phyloP scores from a whole-genome alignment of 345 rosid species.

The Theobroma cacao region DNA sequence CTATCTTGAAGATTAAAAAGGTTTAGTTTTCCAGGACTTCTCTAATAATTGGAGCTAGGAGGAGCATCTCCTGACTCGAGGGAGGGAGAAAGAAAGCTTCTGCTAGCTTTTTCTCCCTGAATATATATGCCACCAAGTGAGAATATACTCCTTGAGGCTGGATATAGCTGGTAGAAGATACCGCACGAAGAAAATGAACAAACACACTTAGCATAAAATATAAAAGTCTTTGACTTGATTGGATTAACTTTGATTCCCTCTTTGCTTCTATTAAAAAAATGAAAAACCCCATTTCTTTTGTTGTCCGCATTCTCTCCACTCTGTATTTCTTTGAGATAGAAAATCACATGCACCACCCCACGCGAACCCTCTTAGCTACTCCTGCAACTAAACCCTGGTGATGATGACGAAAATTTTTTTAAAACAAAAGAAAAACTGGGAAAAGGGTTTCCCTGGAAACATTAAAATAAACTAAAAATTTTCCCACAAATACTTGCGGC shows the following conservation, averaged over 20 bases:
- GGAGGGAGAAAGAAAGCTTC: background rate
- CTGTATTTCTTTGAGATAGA: background rate
- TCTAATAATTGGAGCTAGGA: no score
- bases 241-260: background rate
- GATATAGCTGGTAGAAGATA: background rate
- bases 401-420: background rate
- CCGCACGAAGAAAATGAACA: background rate
- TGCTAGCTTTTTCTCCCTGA: background rate
- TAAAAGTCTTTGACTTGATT: background rate
- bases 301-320: background rate
- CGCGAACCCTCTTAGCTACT: background rate
- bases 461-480: background rate
- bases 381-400: background rate
- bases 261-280: background rate
- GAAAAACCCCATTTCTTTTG: conserved; percentile 1
- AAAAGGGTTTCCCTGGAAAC: background rate
- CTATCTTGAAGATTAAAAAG: no score
- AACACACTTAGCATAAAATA: background rate
- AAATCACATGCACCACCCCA: background rate
- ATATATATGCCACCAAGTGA: background rate
- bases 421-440: background rate
- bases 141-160: background rate
- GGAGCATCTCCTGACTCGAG: no score
- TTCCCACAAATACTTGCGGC: no score
- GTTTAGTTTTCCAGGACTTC: no score